phyloP scores from a whole-genome alignment of 1,284 basidiomycete species.

The Leccinum cinnamomeum region DNA sequence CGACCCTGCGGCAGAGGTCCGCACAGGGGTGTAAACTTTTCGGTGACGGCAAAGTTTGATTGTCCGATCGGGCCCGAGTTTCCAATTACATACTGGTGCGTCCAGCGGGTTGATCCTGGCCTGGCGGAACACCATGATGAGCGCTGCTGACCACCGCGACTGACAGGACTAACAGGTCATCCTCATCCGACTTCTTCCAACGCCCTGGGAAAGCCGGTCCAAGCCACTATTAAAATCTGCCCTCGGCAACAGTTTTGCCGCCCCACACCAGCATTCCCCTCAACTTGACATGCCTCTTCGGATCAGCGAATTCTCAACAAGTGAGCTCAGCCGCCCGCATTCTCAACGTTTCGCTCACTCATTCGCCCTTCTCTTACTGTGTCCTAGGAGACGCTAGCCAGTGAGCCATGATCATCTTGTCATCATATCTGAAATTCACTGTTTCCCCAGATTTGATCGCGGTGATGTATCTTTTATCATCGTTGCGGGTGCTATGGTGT shows the following conservation, averaged over 20 bases:
- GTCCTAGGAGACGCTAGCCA: constrained; percentile 27
- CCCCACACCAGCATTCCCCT: neutral
- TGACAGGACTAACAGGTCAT: too few species aligned
- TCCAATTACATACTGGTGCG: too few species aligned
- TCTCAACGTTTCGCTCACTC: constrained; percentile 7
- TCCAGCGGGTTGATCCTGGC: too few species aligned
- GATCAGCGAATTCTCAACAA: neutral
- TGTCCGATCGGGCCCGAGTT: too few species aligned
- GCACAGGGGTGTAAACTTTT: too few species aligned
- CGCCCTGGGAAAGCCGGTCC: neutral
- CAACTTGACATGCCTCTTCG: too few species aligned
- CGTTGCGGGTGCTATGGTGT: constrained; percentile 77
- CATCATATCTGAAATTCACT: constrained; percentile 6
- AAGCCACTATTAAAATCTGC: neutral
- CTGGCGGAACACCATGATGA: too few species aligned
- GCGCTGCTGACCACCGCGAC: too few species aligned
- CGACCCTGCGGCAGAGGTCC: too few species aligned
- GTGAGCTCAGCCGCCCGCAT: neutral
- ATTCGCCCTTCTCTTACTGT: constrained; percentile 7
- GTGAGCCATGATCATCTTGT: constrained; percentile 21
- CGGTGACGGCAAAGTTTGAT: too few species aligned
- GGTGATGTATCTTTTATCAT: constrained; percentile 81
- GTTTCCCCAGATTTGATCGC: constrained; percentile 50
- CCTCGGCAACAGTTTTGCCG: neutral
- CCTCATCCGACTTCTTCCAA: too few species aligned